Evolutionary conservation across 2,329 filamentous ascomycete genomes (phyloP).

Genomic region (Leptographium lundbergii): DNA sequence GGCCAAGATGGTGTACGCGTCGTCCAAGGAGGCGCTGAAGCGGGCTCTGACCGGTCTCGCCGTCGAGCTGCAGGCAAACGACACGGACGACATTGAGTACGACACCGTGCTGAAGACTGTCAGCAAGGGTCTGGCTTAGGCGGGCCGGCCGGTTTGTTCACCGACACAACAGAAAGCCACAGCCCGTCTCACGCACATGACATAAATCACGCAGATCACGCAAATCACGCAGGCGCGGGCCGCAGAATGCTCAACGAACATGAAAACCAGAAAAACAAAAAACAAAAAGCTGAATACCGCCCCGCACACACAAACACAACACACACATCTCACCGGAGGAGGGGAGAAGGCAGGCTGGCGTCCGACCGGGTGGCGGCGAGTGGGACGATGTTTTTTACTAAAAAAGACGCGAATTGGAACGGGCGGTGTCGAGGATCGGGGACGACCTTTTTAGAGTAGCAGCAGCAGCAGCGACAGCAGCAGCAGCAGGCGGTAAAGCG

Average conservation of each 20-base stretch:
- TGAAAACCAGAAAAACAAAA: neutral
- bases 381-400: neutral
- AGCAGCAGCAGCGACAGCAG: neutral
- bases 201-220: neutral
- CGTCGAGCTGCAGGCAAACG: slow-evolving; percentile 72
- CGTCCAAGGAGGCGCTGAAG: slow-evolving; percentile 79
- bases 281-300: neutral
- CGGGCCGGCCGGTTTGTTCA: neutral
- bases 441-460: neutral
- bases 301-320: neutral
- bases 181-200: neutral
- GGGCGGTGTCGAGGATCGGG: neutral
- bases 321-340: neutral
- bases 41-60: slow-evolving; percentile 64
- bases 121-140: slow-evolving; percentile 46
- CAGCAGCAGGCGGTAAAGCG: neutral
- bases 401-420: neutral
- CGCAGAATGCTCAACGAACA: neutral
- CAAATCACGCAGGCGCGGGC: neutral
- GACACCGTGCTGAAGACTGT: slow-evolving; percentile 55
- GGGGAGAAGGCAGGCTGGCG: neutral
- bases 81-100: slow-evolving; percentile 70
- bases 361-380: neutral
- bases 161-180: neutral
- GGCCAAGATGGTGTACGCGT: slow-evolving; percentile 85